Evolutionary conservation across 768 basidiomycete genomes (phyloP), one percentile per base, ranked within the genome.

Genomic region (Coprinopsis sp.): DNA sequence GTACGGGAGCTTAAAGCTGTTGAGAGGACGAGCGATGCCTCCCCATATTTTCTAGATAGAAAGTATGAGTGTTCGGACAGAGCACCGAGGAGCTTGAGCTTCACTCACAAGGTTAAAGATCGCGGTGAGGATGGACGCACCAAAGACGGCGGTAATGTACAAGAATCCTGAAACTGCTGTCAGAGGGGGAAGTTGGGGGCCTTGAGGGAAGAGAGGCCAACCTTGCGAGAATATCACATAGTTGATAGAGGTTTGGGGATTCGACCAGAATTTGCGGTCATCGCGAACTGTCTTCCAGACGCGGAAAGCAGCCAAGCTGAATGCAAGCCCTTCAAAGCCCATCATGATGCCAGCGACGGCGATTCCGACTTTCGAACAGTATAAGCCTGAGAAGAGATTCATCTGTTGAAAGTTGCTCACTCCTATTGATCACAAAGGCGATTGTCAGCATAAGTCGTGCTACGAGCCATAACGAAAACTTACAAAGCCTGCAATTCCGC

Each of bases 171-270:
- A 14, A 39, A 25, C 19, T 5, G 30, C 14, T 18, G 12, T 1
- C 12, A 24, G 14, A 24, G n/a, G 5, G 8, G 24, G 3, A 37
- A 21, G 18, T 3, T 3, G 6, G 22, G 18, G 6, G 23, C 5
- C 12, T 11, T 29, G 11, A 8, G 2, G 16, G 23, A 14, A 36
- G 14, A 25, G 25, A 23, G 18, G 10, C 25, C 22, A 19, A 42
- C 47, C 47, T 41, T 49, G 47, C 3, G 47, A 49, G 30, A 49
- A 49, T 21, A 49, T 49, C 12, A 49, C 22, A 16, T 49, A 49
- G 47, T 36, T 33, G 16, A 49, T 24, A 10, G 47, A 49, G 16
- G 13, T 12, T 7, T 29, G 29, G 3, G 38, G 38, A 19, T 41
- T 29, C 11, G 18, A 13, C 47, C 47, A 41, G 33, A 49, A 36